These are phyloP conservation scores for Annulohypoxylon bovei DNA, from an alignment of 495 filamentous ascomycete species.

Conservation along the genomic window DNA sequence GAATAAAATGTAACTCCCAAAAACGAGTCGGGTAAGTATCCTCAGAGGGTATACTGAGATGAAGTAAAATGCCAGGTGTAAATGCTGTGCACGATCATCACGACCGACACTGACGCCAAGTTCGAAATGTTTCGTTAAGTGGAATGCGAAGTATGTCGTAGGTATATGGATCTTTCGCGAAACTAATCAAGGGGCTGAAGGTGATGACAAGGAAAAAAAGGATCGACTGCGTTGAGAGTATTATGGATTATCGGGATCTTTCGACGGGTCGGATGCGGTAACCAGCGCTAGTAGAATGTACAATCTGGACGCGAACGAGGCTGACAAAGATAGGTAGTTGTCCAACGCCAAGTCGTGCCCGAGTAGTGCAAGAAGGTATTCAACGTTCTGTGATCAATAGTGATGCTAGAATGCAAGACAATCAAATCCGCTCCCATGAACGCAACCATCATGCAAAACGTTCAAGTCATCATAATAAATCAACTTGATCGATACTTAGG, in stretches of 20 bases:
- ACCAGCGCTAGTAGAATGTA: slow-evolving; percentile 38
- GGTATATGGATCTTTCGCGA: slow-evolving; percentile 14
- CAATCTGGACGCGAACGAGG: slow-evolving; percentile 10
- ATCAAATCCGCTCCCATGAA: slow-evolving; percentile 3
- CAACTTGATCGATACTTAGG: slow-evolving; percentile 13
- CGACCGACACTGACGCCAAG: slow-evolving; percentile 31
- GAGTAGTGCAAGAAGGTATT: neutral
- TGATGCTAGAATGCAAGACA: neutral
- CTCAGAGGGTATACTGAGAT: slow-evolving; percentile 34
- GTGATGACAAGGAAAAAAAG: slow-evolving; percentile 35
- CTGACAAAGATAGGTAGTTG: neutral
- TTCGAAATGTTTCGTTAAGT: slow-evolving; percentile 14
- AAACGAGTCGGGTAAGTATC: slow-evolving; percentile 28
- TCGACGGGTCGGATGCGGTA: slow-evolving; percentile 18
- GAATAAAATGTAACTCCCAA: slow-evolving; percentile 29
- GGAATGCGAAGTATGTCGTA: slow-evolving; percentile 12
- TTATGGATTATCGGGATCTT: slow-evolving; percentile 48
- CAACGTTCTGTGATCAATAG: neutral
- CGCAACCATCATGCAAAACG: slow-evolving; percentile 12
- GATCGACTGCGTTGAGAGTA: slow-evolving; percentile 41
- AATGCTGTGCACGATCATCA: slow-evolving; percentile 34
- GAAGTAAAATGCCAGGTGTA: slow-evolving; percentile 33
- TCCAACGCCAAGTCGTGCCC: neutral
- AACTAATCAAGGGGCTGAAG: slow-evolving; percentile 21
- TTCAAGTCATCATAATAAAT: neutral